Conservation (phyloP, 352 stramenopile genomes). For the Globisporangium recalcitrans region DNA sequence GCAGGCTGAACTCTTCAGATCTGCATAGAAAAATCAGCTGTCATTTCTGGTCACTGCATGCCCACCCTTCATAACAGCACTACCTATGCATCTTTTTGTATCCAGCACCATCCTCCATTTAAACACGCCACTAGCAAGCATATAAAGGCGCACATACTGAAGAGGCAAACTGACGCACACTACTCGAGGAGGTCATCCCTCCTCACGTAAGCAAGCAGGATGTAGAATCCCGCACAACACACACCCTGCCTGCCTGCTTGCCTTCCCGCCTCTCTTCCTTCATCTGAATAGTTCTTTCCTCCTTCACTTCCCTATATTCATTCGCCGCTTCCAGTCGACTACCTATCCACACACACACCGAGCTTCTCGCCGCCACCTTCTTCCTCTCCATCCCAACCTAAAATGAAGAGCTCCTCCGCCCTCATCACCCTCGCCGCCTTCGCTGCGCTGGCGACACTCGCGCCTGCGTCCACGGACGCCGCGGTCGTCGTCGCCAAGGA, state of each 20-base stretch:
- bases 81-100: not conserved
- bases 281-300: constrained; percentile 9
- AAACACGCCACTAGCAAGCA: not conserved
- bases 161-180: not conserved
- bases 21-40: constrained; percentile 8
- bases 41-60: not conserved
- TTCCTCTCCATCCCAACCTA: not conserved
- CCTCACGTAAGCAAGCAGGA: not conserved
- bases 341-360: not conserved
- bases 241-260: not conserved
- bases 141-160: not conserved
- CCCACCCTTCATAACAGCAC: not conserved
- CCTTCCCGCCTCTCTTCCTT: too few relatives aligned
- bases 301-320: constrained; percentile 14
- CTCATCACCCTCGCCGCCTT: constrained; percentile 6
- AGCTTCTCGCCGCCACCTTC: too few relatives aligned
- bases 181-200: not conserved
- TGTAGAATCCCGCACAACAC: constrained; percentile 2
- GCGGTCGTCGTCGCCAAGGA: constrained; percentile 28
- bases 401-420: constrained; percentile 36
- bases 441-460: constrained; percentile 13
- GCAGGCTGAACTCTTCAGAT: constrained; percentile 7
- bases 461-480: constrained; percentile 8
- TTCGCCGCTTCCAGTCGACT: constrained; percentile 21
- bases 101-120: not conserved